A percentile compares a stretch with the other conserved stretches of the same genome.
These are phyloP conservation scores for Zygotorulaspora chibaensis DNA, from an alignment of 805 yeast genomes.

Conservation along the genomic window DNA sequence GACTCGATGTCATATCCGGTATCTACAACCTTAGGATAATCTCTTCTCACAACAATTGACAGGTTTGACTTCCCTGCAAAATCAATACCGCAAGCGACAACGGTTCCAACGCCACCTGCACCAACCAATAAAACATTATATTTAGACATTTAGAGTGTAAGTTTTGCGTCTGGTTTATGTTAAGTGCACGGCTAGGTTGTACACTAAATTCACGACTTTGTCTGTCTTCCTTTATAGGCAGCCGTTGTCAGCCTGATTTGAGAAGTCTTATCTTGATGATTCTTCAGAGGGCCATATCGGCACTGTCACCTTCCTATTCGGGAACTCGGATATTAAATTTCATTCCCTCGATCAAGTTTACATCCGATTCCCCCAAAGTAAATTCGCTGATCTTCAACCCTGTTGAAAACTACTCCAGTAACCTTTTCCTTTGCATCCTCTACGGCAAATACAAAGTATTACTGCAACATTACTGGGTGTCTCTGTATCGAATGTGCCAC, in stretches of 20 bases:
- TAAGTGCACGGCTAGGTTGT: background rate
- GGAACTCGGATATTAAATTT: no score
- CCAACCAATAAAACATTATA: conserved; percentile 53
- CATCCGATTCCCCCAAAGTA: no score
- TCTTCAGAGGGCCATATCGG: background rate
- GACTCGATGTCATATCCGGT: conserved; percentile 57
- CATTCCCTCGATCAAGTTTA: no score
- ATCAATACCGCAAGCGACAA: conserved; percentile 61
- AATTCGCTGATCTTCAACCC: no score
- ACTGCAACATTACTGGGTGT: no score
- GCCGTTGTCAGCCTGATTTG: background rate
- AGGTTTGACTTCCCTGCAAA: conserved; percentile 45
- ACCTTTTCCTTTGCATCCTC: no score
- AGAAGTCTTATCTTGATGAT: background rate
- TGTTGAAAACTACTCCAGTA: no score
- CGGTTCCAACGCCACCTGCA: conserved; percentile 76
- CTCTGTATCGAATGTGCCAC: no score
- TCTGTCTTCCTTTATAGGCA: background rate
- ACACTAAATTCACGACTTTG: background rate
- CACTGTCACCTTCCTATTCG: background rate
- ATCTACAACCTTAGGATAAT: conserved; percentile 44
- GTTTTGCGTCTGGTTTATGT: background rate
- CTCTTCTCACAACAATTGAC: conserved; percentile 57
- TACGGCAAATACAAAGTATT: no score
- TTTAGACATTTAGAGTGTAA: background rate